These are phyloP conservation scores for Borealophlyctis nickersoniae DNA, from an alignment of 192 early-diverging fungal genomes.

Conservation along the genomic window DNA sequence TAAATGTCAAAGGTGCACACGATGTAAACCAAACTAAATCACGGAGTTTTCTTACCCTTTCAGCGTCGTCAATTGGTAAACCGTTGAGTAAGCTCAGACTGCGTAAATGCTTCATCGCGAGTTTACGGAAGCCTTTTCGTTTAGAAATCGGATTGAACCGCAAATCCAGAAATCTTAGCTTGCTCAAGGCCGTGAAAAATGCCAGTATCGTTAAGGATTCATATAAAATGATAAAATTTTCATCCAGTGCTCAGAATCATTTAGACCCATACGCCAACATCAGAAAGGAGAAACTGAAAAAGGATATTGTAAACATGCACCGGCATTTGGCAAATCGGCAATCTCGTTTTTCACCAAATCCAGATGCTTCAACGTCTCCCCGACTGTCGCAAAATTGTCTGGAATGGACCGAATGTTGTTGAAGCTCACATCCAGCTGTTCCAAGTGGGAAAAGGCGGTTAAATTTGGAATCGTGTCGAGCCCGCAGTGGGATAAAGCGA, in stretches of 20 bases:
- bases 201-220: too few species aligned
- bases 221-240: too few species aligned
- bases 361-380: slow-evolving; percentile 25
- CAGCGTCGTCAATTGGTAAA: not conserved
- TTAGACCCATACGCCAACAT: too few species aligned
- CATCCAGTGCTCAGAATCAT: too few species aligned
- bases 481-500: slow-evolving; percentile 30
- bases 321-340: too few species aligned
- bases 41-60: not conserved
- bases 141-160: slow-evolving; percentile 45
- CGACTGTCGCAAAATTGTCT: not conserved
- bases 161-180: slow-evolving; percentile 33
- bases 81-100: slow-evolving; percentile 21
- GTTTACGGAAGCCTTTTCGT: slow-evolving; percentile 35
- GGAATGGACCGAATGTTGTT: slow-evolving; percentile 32
- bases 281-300: too few species aligned
- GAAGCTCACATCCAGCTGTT: slow-evolving; percentile 47
- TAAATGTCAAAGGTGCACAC: not conserved
- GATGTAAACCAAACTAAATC: not conserved
- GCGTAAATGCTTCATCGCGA: not conserved
- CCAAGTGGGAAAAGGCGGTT: slow-evolving; percentile 30
- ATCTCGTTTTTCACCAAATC: slow-evolving; percentile 39
- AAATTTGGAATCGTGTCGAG: slow-evolving; percentile 36
- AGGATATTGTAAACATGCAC: too few species aligned
- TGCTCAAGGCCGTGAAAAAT: too few species aligned